Evolutionary conservation across 2,329 filamentous ascomycete species (phyloP).

Genomic region (Knufia fluminis): DNA sequence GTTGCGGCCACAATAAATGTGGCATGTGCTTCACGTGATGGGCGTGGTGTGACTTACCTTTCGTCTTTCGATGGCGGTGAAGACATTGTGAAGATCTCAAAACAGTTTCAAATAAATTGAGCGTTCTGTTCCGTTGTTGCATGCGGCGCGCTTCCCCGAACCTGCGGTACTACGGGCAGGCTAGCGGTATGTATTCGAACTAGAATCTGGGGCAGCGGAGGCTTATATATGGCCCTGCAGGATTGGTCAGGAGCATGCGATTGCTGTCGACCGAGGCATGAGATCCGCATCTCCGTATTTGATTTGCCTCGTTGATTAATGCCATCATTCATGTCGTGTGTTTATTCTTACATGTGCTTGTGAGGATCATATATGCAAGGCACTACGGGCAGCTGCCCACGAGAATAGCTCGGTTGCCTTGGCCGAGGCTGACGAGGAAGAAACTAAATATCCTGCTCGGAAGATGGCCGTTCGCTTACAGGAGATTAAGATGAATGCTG

Average conservation of each 20-base stretch:
- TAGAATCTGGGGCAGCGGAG: slow-evolving; percentile 7
- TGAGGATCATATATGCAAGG: no score
- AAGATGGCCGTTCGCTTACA: no score
- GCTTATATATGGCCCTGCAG: slow-evolving; percentile 2
- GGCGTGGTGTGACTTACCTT: slow-evolving; percentile 3
- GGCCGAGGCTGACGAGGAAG: no score
- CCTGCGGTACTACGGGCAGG: neutral
- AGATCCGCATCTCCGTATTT: neutral
- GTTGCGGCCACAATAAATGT: no score
- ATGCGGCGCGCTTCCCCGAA: slow-evolving; percentile 6
- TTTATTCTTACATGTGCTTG: neutral
- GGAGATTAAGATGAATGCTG: no score
- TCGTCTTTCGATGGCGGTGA: slow-evolving; percentile 1
- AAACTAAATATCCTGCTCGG: no score
- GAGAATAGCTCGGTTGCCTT: no score
- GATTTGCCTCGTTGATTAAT: no score
- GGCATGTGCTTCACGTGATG: slow-evolving; percentile 3
- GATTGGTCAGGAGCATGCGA: neutral
- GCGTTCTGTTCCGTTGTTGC: no score
- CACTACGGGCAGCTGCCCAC: neutral
- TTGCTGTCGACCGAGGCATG: neutral
- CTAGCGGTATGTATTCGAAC: neutral
- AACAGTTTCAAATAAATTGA: neutral
- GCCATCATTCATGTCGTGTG: no score
- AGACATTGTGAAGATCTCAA: neutral